These are phyloP conservation scores for Fusarium compactum DNA, from an alignment of 2,329 filamentous ascomycete species.

Conservation along the genomic window DNA sequence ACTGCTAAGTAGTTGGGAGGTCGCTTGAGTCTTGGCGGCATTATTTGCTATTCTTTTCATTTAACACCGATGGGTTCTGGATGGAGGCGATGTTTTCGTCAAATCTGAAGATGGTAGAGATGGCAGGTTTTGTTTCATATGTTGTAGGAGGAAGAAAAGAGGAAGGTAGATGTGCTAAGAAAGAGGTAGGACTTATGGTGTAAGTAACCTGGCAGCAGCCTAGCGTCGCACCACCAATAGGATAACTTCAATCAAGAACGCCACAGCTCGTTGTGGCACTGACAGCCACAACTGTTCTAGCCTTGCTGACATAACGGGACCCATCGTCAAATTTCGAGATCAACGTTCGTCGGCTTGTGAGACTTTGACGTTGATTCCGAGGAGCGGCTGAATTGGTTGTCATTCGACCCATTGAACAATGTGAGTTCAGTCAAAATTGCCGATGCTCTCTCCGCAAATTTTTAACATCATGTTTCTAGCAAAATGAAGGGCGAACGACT, in stretches of 20 bases:
- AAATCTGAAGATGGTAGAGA: conserved; percentile 6
- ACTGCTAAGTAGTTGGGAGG: conserved; percentile 23
- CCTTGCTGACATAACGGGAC: conserved; percentile 52
- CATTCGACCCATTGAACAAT: conserved; percentile 40
- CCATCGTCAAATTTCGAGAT: conserved; percentile 49
- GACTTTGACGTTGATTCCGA: conserved; percentile 36
- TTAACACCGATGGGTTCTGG: background rate
- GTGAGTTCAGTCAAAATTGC: conserved; percentile 21
- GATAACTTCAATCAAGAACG: conserved; percentile 2
- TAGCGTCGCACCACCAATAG: conserved; percentile 35
- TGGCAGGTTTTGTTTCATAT: conserved; percentile 4
- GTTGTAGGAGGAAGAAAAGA: conserved; percentile 32
- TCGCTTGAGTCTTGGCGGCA: conserved; percentile 29
- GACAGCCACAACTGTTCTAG: conserved; percentile 22
- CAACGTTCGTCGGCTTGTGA: conserved; percentile 33
- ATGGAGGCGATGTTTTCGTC: background rate
- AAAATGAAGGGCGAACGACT: conserved; percentile 52
- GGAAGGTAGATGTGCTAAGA: conserved; percentile 31
- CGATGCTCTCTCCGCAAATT: rapidly evolving
- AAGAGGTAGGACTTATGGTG: conserved; percentile 28
- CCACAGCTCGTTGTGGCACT: conserved; percentile 18
- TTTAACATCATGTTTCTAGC: conserved; percentile 28
- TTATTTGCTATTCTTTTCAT: background rate
- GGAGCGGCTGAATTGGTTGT: conserved; percentile 36
- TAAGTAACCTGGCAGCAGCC: conserved; percentile 34